Percentiles rank a stretch among this genome's conserved stretches.
Evolutionary conservation across 73 alveolate genomes (phyloP).

Genomic region (Effrenium voratum): DNA sequence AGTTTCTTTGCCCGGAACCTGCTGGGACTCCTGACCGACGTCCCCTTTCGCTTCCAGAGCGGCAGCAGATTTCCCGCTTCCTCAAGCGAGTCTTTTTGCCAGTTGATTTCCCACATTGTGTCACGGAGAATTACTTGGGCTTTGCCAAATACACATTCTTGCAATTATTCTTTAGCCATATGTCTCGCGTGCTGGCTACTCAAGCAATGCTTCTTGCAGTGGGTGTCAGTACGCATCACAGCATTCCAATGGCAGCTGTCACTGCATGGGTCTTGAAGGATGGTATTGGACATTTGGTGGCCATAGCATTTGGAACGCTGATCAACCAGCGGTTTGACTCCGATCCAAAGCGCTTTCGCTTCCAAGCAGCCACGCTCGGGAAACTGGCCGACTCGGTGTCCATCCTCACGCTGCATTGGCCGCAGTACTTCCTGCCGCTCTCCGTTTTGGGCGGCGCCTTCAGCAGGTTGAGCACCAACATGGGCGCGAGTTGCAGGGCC

Average conservation of each 20-base stretch:
- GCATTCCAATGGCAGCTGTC: slow-evolving; percentile 61
- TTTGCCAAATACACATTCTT: slow-evolving; percentile 27
- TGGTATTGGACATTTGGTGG: slow-evolving; percentile 57
- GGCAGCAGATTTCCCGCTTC: background rate
- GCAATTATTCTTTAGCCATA: slow-evolving; percentile 64
- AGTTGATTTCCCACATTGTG: slow-evolving; percentile 39
- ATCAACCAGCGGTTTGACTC: slow-evolving; percentile 53
- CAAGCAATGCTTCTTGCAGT: slow-evolving; percentile 70
- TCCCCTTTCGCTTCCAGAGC: background rate
- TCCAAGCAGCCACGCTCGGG: slow-evolving; percentile 37
- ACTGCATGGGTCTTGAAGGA: slow-evolving; percentile 88
- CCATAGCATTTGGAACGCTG: slow-evolving; percentile 45
- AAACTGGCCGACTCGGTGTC: slow-evolving; percentile 40
- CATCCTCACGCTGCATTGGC: slow-evolving; percentile 53
- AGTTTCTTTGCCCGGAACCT: slow-evolving; percentile 30
- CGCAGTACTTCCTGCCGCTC: slow-evolving; percentile 42
- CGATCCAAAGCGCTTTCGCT: slow-evolving; percentile 76
- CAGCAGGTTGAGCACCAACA: background rate
- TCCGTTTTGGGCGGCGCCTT: slow-evolving; percentile 51
- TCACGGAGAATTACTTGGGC: background rate
- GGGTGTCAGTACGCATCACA: background rate
- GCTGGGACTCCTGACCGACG: background rate
- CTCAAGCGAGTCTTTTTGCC: slow-evolving; percentile 52
- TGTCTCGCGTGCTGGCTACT: slow-evolving; percentile 51
- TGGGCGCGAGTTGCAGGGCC: background rate